Base-by-base conservation (phyloP, 2,329 filamentous ascomycete species). In the Cercospora beticola region DNA sequence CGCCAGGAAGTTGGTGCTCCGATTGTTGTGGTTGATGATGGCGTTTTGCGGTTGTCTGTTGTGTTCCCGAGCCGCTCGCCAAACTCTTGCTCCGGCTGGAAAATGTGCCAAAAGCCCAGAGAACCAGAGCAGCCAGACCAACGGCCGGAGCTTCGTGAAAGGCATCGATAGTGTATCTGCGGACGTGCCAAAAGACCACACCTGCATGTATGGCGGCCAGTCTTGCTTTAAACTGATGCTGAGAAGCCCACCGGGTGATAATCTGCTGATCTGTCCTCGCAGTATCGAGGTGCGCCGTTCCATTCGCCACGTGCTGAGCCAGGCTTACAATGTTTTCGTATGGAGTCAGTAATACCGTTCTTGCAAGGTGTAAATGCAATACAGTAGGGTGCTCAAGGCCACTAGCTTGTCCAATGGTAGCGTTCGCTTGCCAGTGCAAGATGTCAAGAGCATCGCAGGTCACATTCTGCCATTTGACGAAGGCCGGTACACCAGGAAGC, bases 131-230 rank as follows among this genome's bases (percentile, higher is more conserved):
- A 3, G 88, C 88, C 72, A 92, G 88, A 72, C 90, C 89, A 0
- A 91, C 84, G 0, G 86, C 86, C 3, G 91, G 85, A 0, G 89
- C 87, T 72, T 88, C 86, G 76, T 92, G 91, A 70, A 86, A 85
- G 12, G 80, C 81, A 70, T 82, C 81, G 1, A 79, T 79, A 2
- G 82, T 83, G 71, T 83, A 86, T 16, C 83, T 79, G 18, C 84
- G 81, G 0, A 86, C 78, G 68, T 87, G 84, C 82, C 84, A 86
- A 68, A 86, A 83, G 0, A 83, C 75, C 3, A 81, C 81, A 3
- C 85, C 86, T 4, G 85, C 84, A 70, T 87, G 86, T 6, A 87
- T 81, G 40, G 85, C 81, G n/a, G 84, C 82, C 0, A 87, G 78
- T n/a, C 85, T 81, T n/a, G 85, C 85, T 77, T 87, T 87, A 74